phyloP scores from a whole-genome alignment of 2,329 filamentous ascomycete genomes.

The Aspergillus arachidicola region DNA sequence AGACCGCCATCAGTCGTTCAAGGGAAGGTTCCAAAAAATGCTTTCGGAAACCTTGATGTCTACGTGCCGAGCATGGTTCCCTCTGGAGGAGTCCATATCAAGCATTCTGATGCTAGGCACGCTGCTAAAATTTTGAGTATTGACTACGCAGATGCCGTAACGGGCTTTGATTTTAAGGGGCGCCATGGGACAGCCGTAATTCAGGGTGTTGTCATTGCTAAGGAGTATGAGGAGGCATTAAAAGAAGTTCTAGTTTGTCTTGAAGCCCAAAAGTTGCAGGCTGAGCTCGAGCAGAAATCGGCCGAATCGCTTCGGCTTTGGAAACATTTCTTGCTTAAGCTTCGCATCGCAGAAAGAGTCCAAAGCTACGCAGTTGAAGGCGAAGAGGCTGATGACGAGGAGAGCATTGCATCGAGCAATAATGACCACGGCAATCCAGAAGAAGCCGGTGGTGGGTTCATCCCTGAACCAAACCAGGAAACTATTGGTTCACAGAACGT shows the following conservation, averaged over 20 bases:
- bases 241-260: constrained; percentile 69
- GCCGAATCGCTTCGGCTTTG: constrained; percentile 57
- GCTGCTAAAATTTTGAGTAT: constrained; percentile 77
- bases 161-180: constrained; percentile 85
- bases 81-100: constrained; percentile 60
- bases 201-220: constrained; percentile 74
- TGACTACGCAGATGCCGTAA: constrained; percentile 87
- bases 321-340: constrained; percentile 61
- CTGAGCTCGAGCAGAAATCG: constrained; percentile 59
- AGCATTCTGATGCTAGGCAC: constrained; percentile 61
- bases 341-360: constrained; percentile 73
- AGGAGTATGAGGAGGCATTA: constrained; percentile 72
- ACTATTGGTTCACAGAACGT: constrained; percentile 1
- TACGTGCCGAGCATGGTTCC: constrained; percentile 68
- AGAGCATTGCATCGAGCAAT: constrained; percentile 37
- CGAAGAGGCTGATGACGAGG: constrained; percentile 40
- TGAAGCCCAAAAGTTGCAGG: constrained; percentile 64
- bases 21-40: constrained; percentile 68
- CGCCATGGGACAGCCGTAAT: constrained; percentile 83
- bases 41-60: constrained; percentile 64
- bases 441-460: constrained; percentile 41
- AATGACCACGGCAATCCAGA: constrained; percentile 27
- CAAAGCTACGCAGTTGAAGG: constrained; percentile 55
- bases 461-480: constrained; percentile 35
- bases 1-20: constrained; percentile 72